Conservation (phyloP, 2,329 filamentous ascomycete genomes). For the Aspergillus transmontanensis region DNA sequence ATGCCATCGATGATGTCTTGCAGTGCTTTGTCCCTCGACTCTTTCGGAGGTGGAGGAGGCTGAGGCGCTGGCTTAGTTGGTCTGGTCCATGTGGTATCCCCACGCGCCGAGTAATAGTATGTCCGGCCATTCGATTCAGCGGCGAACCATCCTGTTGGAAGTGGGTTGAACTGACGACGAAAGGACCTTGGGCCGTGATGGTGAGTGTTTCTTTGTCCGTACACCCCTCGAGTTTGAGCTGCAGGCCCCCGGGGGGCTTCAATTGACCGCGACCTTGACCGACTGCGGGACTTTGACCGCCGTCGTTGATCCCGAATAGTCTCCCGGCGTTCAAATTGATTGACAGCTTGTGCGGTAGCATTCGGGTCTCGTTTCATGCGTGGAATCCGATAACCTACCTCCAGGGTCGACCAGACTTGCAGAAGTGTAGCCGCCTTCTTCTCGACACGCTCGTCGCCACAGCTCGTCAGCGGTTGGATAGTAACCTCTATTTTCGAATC, state of each 20-base stretch:
- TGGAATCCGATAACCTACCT: conserved; percentile 90
- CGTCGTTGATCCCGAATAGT: conserved; percentile 52
- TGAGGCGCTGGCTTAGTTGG: conserved; percentile 72
- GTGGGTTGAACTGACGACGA: conserved; percentile 57
- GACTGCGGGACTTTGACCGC: conserved; percentile 52
- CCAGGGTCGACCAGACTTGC: conserved; percentile 83
- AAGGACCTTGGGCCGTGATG: conserved; percentile 59
- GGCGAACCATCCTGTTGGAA: conserved; percentile 86
- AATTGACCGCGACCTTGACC: conserved; percentile 51
- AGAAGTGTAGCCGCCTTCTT: conserved; percentile 71
- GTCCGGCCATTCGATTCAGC: conserved; percentile 72
- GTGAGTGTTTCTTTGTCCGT: conserved; percentile 61
- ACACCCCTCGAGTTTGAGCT: conserved; percentile 53
- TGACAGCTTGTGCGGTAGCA: conserved; percentile 58
- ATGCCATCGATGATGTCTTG: conserved; percentile 86
- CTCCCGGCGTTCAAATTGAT: conserved; percentile 64
- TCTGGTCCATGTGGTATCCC: conserved; percentile 77
- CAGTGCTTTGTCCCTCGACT: conserved; percentile 73
- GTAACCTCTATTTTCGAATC: conserved; percentile 92
- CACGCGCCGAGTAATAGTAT: conserved; percentile 84
- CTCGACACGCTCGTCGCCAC: conserved; percentile 74
- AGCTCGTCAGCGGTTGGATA: conserved; percentile 67
- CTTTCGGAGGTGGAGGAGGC: conserved; percentile 62
- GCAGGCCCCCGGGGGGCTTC: conserved; percentile 48
- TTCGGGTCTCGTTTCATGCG: conserved; percentile 81